phyloP scores from a whole-genome alignment of 1,284 basidiomycete genomes.

The Boletellus sp. region DNA sequence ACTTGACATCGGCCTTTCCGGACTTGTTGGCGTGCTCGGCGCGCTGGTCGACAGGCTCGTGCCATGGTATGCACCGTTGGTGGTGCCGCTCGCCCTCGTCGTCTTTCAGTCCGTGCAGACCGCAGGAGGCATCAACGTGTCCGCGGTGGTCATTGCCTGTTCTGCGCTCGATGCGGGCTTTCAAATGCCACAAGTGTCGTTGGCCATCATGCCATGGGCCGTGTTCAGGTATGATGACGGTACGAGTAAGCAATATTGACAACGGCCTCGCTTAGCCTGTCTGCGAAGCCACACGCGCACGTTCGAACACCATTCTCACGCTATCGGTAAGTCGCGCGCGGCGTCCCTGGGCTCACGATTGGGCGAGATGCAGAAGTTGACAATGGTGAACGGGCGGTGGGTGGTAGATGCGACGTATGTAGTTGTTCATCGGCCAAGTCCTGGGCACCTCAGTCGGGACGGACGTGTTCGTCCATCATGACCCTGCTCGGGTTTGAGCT shows the following conservation, averaged over 20 bases:
- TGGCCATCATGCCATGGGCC: slow-evolving; percentile 50
- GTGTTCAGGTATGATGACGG: slow-evolving; percentile 33
- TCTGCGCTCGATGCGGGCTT: slow-evolving; percentile 43
- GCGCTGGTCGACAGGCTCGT: slow-evolving; percentile 58
- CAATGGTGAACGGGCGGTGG: neutral
- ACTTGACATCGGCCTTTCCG: slow-evolving; percentile 68
- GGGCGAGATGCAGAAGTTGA: neutral
- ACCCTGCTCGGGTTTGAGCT: slow-evolving; percentile 48
- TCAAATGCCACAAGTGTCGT: slow-evolving; percentile 42
- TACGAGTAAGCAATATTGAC: too few relatives aligned
- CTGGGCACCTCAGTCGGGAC: slow-evolving; percentile 65
- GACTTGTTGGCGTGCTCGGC: slow-evolving; percentile 66
- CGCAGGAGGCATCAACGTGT: slow-evolving; percentile 57
- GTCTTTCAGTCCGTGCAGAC: slow-evolving; percentile 52
- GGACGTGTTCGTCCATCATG: slow-evolving; percentile 49
- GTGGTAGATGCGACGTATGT: neutral
- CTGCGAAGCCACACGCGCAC: slow-evolving; percentile 50
- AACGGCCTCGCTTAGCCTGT: slow-evolving; percentile 38
- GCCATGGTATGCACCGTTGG: slow-evolving; percentile 62
- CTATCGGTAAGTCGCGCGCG: slow-evolving; percentile 42
- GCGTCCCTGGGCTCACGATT: neutral
- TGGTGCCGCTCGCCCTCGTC: slow-evolving; percentile 41
- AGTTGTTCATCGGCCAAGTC: slow-evolving; percentile 60
- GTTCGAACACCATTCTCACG: slow-evolving; percentile 62
- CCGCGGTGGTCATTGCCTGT: slow-evolving; percentile 49